Percentiles rank a stretch among this genome's conserved stretches.
Conservation (phyloP, 179 eudicot species). For the Beta lomatogona region DNA sequence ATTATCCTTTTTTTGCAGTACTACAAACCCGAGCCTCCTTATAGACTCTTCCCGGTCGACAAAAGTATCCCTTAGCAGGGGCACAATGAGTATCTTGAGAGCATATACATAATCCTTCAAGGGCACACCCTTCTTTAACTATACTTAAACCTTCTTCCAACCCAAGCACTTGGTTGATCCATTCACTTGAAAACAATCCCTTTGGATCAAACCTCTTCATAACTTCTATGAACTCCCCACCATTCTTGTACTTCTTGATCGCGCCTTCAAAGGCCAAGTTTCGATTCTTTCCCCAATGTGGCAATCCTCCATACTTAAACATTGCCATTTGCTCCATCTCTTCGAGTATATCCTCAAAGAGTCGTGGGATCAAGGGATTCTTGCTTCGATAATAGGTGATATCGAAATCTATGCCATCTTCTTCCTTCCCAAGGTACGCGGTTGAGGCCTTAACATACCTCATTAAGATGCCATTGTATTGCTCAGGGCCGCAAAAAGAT, state of each 20-base stretch:
- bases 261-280: slow-evolving; percentile 58
- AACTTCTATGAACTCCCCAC: slow-evolving; percentile 41
- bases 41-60: slow-evolving; percentile 58
- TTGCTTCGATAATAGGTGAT: slow-evolving; percentile 69
- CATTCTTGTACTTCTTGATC: slow-evolving; percentile 48
- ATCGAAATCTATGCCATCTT: slow-evolving; percentile 66
- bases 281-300: slow-evolving; percentile 89
- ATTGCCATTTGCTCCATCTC: slow-evolving; percentile 72
- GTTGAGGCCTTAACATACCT: slow-evolving; percentile 65
- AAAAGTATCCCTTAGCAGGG: slow-evolving; percentile 58
- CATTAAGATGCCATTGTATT: slow-evolving; percentile 64
- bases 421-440: slow-evolving; percentile 67
- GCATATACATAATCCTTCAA: slow-evolving; percentile 79
- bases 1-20: neutral
- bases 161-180: slow-evolving; percentile 69
- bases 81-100: slow-evolving; percentile 72
- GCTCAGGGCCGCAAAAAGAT: slow-evolving; percentile 58
- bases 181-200: slow-evolving; percentile 65
- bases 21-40: slow-evolving; percentile 65
- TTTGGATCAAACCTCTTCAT: slow-evolving; percentile 57
- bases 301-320: slow-evolving; percentile 70
- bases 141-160: slow-evolving; percentile 41
- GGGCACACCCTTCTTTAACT: slow-evolving; percentile 60
- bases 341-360: slow-evolving; percentile 61
- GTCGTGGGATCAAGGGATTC: slow-evolving; percentile 58